Percentiles rank a stretch among this genome's conserved stretches.
phyloP scores from a whole-genome alignment of 192 early-diverging fungal species.

The Martensiomyces pterosporus region DNA sequence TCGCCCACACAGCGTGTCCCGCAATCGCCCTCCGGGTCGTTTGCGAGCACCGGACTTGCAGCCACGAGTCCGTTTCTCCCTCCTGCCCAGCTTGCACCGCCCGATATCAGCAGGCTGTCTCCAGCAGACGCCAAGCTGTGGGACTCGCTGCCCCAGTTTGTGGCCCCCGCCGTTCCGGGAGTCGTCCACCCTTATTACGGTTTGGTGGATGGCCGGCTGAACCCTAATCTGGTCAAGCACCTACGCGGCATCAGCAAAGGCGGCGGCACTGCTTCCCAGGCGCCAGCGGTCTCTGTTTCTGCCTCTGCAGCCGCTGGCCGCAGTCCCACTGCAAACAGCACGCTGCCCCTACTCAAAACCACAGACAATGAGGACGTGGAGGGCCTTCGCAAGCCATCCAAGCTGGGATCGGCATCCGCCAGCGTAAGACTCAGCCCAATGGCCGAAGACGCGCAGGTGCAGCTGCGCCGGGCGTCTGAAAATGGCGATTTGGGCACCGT shows the following conservation, averaged over 20 bases:
- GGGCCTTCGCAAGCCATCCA: too few species aligned
- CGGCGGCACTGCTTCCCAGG: too few species aligned
- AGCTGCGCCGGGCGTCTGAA: slow-evolving; percentile 8
- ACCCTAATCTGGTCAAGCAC: slow-evolving; percentile 8
- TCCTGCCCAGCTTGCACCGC: background rate
- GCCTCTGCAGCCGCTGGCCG: background rate
- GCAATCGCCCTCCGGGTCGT: too few species aligned
- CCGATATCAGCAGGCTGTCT: background rate
- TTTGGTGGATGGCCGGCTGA: slow-evolving; percentile 46
- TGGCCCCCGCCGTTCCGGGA: slow-evolving; percentile 56
- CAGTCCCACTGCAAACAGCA: background rate
- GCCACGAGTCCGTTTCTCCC: background rate
- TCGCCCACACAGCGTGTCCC: too few species aligned
- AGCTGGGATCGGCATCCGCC: slow-evolving; percentile 12
- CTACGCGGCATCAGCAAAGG: background rate
- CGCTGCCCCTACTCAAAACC: too few species aligned
- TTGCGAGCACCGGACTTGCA: background rate
- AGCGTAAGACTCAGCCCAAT: slow-evolving; percentile 3
- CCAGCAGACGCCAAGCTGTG: background rate
- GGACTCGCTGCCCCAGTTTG: slow-evolving; percentile 49
- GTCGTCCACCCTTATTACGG: slow-evolving; percentile 58
- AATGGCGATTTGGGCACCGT: slow-evolving; percentile 4
- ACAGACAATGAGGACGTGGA: too few species aligned
- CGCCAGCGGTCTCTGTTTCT: too few species aligned
- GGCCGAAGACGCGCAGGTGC: slow-evolving; percentile 3